Evolutionary conservation across 2,329 filamentous ascomycete species (phyloP).

Genomic region (Fusarium longipes): DNA sequence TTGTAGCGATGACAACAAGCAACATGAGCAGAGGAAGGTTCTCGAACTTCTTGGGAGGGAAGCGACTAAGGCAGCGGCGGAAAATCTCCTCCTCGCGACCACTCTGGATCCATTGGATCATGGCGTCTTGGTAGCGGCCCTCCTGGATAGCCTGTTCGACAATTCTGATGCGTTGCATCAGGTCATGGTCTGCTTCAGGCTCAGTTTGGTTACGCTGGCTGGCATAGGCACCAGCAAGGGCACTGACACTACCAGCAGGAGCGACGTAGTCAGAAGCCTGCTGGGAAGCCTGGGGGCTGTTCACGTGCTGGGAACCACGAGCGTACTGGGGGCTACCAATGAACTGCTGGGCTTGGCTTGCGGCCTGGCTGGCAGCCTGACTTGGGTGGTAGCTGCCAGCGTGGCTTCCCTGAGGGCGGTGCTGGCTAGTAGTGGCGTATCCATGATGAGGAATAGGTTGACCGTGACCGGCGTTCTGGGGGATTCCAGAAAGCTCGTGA

Average conservation of each 20-base stretch:
- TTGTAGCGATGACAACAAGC: constrained; percentile 72
- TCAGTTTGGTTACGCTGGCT: constrained; percentile 52
- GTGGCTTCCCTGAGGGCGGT: constrained; percentile 46
- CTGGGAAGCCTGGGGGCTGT: constrained; percentile 50
- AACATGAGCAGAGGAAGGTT: constrained; percentile 70
- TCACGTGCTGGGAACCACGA: constrained; percentile 50
- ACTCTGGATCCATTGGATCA: constrained; percentile 75
- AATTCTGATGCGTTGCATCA: constrained; percentile 64
- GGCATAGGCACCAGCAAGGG: constrained; percentile 52
- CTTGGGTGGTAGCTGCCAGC: constrained; percentile 50
- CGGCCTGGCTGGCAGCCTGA: constrained; percentile 50
- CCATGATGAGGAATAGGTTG: constrained; percentile 45
- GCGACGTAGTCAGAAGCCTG: constrained; percentile 51
- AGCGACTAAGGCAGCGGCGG: constrained; percentile 56
- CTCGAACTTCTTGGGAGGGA: constrained; percentile 58
- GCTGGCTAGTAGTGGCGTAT: constrained; percentile 44
- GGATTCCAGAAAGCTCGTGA: constrained; percentile 55
- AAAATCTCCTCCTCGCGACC: constrained; percentile 72
- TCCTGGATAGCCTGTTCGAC: constrained; percentile 72
- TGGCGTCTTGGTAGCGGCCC: constrained; percentile 70
- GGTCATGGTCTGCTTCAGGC: constrained; percentile 60
- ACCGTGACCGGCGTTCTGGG: constrained; percentile 37
- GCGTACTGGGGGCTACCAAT: constrained; percentile 53
- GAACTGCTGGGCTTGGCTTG: constrained; percentile 50
- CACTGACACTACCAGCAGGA: constrained; percentile 49